Conservation (phyloP, 495 filamentous ascomycete genomes). For the Xylaria cubensis region DNA sequence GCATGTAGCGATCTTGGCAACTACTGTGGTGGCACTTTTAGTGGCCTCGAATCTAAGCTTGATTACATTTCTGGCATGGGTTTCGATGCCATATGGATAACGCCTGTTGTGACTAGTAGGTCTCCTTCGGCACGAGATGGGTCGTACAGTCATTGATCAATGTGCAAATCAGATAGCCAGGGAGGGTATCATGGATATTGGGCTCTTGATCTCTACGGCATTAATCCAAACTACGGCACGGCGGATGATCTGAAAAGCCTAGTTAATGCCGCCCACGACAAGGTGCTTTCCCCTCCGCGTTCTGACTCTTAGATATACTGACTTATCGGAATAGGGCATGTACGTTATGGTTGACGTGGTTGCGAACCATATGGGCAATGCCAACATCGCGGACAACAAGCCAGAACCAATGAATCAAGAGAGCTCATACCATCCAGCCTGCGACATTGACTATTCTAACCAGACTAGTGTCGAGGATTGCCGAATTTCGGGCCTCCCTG, state of each 20-base stretch:
- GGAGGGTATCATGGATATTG: slow-evolving; percentile 77
- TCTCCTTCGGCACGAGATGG: background rate
- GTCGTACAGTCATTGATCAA: slow-evolving; percentile 19
- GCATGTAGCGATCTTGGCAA: slow-evolving; percentile 54
- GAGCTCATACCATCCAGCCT: slow-evolving; percentile 71
- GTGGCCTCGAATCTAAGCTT: slow-evolving; percentile 72
- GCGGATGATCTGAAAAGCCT: slow-evolving; percentile 66
- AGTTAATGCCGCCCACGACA: slow-evolving; percentile 54
- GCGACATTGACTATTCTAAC: slow-evolving; percentile 70
- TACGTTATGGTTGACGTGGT: slow-evolving; percentile 83
- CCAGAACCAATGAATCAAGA: slow-evolving; percentile 31
- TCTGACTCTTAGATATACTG: slow-evolving; percentile 48
- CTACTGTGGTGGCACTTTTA: slow-evolving; percentile 81
- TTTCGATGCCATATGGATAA: slow-evolving; percentile 86
- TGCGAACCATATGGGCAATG: slow-evolving; percentile 73
- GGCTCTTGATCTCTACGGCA: slow-evolving; percentile 68
- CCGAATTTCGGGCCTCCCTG: slow-evolving; percentile 73
- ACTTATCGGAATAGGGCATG: slow-evolving; percentile 29
- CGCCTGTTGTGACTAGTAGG: slow-evolving; percentile 65
- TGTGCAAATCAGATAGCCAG: slow-evolving; percentile 33
- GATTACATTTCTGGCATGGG: slow-evolving; percentile 80
- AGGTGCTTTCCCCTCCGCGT: slow-evolving; percentile 18
- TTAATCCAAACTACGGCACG: slow-evolving; percentile 73
- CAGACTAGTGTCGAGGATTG: slow-evolving; percentile 58
- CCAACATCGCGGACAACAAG: slow-evolving; percentile 21